A percentile compares a stretch with the other conserved stretches of the same genome.
phyloP scores from a whole-genome alignment of 208 protist genomes.

The Blastocrithidia nonstop region DNA sequence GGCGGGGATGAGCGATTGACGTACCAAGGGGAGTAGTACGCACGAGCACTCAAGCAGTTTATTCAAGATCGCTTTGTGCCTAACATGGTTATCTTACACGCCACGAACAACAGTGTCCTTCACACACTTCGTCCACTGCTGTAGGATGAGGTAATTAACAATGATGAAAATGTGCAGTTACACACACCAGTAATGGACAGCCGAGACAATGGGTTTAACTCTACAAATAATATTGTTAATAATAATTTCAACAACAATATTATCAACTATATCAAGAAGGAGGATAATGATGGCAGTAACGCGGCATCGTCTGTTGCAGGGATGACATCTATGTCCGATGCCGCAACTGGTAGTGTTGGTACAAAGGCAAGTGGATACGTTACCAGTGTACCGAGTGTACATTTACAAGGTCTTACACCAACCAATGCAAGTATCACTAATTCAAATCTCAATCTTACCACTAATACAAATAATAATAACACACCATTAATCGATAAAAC shows the following conservation, averaged over 20 bases:
- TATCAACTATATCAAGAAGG: neutral
- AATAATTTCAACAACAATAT: neutral
- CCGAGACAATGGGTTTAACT: neutral
- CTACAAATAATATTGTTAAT: neutral
- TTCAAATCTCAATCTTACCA: too few species aligned
- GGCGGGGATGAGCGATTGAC: constrained; percentile 69
- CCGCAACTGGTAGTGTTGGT: too few species aligned
- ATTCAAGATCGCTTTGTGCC: constrained; percentile 70
- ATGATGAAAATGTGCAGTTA: neutral
- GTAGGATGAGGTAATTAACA: constrained; percentile 11
- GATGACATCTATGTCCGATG: too few species aligned
- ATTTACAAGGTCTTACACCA: too few species aligned
- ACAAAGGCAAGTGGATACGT: too few species aligned
- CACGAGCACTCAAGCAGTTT: constrained; percentile 49
- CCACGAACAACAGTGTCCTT: constrained; percentile 57
- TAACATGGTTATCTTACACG: constrained; percentile 75
- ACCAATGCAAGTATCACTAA: too few species aligned
- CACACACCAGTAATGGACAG: neutral
- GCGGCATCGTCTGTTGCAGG: too few species aligned
- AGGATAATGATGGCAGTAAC: neutral
- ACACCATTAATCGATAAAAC: too few species aligned
- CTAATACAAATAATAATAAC: too few species aligned
- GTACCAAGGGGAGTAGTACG: constrained; percentile 34
- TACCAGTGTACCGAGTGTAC: too few species aligned
- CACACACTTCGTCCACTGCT: constrained; percentile 50